Base-by-base conservation (phyloP, 2,329 filamentous ascomycete species). In the Aspergillus clavatus region DNA sequence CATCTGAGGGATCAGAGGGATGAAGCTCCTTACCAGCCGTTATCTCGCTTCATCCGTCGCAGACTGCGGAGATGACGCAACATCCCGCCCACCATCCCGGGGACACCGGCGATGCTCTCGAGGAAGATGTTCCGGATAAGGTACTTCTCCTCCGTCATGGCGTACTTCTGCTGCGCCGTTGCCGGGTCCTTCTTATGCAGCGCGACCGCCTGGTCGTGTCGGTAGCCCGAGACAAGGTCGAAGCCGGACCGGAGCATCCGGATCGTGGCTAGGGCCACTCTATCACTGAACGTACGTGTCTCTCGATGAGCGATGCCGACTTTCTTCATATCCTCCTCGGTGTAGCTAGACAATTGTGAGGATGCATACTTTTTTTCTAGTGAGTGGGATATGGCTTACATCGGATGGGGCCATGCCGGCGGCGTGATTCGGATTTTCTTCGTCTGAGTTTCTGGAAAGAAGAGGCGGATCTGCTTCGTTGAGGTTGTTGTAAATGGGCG, bases 1-100 rank as follows among this genome's bases (percentile, higher is more conserved):
- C n/a, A n/a, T n/a, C n/a, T n/a, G n/a, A n/a, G n/a, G n/a, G n/a
- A n/a, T n/a, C n/a, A n/a, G n/a, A n/a, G n/a, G n/a, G n/a, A n/a
- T n/a, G n/a, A n/a, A n/a, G n/a, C n/a, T 37, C 36, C 63, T 54
- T 60, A 79, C 82, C 84, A 97, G 60, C 93, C 93, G 58, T 97
- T 95, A 66, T 97, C 91, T 45, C 91, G 77, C 75, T 89, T 89
- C 76, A 97, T 84, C 22, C 84, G 79, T 36, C 91, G 78, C 59
- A 97, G 78, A 54, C 84, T 90, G 62, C 86, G 82, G 26, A 97
- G 76, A 69, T 98, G 93, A 24, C 93, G 78, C 11, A 97, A 75
- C 87, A 95, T 96, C 18, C 89, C 93, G 0, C 86, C 93, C 0
- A 97, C 91, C 89, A 97, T 97, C 7, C 93, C 93, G 0, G 93